These are phyloP conservation scores for Camelina neglecta DNA, from an alignment of 345 rosid species.

Conservation along the genomic window DNA sequence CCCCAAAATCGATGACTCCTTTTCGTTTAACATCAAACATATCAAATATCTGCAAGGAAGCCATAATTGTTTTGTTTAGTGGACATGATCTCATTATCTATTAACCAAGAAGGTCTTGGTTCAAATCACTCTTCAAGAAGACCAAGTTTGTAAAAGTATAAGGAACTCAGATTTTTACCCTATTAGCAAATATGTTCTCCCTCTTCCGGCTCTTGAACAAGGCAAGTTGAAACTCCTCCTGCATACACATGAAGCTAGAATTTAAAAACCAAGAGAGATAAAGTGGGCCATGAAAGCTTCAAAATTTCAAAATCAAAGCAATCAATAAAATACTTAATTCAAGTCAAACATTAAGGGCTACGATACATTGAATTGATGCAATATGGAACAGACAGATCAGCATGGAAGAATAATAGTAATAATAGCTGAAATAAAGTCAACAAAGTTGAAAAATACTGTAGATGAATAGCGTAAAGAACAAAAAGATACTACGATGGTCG, in stretches of 20 bases:
- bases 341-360: constrained; percentile 42
- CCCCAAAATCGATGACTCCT: constrained; percentile 93
- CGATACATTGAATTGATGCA: constrained; percentile 36
- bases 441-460: neutral
- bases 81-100: neutral
- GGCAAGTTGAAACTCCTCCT: constrained; percentile 99
- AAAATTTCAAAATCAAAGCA: constrained; percentile 35
- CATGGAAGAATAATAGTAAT: constrained; percentile 18
- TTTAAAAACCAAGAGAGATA: constrained; percentile 8
- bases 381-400: constrained; percentile 30
- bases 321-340: constrained; percentile 14
- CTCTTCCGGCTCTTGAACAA: constrained; percentile 87
- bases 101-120: constrained; percentile 4
- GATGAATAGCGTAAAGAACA: constrained; percentile 33
- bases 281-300: constrained; percentile 36
- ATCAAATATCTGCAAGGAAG: constrained; percentile 77
- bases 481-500: constrained; percentile 6
- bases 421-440: constrained; percentile 35
- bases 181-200: constrained; percentile 92
- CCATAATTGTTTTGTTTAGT: neutral
- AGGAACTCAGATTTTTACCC: constrained; percentile 53
- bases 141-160: neutral
- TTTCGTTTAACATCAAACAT: constrained; percentile 89
- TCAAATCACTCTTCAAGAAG: neutral
- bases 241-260: constrained; percentile 42